Conservation (phyloP, 1,139 yeast genomes). For the Casaregolazyma lundiana region DNA sequence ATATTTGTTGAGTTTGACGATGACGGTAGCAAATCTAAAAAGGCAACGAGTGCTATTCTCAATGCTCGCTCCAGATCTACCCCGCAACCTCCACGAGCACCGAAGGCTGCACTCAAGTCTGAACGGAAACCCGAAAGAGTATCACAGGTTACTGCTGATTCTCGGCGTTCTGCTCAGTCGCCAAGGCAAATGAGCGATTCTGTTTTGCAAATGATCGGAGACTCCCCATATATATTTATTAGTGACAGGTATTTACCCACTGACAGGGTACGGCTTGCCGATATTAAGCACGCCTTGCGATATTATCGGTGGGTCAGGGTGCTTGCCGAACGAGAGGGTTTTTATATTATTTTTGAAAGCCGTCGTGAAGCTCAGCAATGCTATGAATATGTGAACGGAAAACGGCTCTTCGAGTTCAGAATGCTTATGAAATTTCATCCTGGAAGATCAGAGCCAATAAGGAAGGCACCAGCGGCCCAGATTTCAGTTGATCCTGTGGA, state of each 20-base stretch:
- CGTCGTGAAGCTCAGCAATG: conserved; percentile 63
- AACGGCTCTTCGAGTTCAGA: conserved; percentile 44
- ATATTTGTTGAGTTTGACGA: conserved; percentile 34
- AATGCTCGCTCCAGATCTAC: conserved; percentile 2
- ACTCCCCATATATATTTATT: conserved; percentile 54
- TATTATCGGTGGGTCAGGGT: conserved; percentile 64
- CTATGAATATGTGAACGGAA: conserved; percentile 62
- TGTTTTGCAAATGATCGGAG: conserved; percentile 40
- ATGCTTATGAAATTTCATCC: conserved; percentile 52
- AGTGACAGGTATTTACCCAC: conserved; percentile 52
- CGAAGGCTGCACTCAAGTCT: conserved; percentile 1
- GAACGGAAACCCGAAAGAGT: background rate
- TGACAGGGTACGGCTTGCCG: conserved; percentile 47
- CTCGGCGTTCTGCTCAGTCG: background rate
- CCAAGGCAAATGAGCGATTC: background rate
- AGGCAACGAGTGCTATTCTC: conserved; percentile 2
- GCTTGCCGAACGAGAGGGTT: conserved; percentile 59
- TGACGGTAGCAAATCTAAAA: conserved; percentile 24
- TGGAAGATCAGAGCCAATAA: background rate
- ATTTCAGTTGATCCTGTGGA: conserved; percentile 33
- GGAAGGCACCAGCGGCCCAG: background rate
- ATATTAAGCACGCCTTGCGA: conserved; percentile 48
- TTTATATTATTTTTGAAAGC: conserved; percentile 64
- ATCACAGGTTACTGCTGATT: conserved; percentile 2
- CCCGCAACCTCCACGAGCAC: conserved; percentile 5